phyloP scores from a whole-genome alignment of 2,329 filamentous ascomycete genomes.

The Colletotrichum costaricense region DNA sequence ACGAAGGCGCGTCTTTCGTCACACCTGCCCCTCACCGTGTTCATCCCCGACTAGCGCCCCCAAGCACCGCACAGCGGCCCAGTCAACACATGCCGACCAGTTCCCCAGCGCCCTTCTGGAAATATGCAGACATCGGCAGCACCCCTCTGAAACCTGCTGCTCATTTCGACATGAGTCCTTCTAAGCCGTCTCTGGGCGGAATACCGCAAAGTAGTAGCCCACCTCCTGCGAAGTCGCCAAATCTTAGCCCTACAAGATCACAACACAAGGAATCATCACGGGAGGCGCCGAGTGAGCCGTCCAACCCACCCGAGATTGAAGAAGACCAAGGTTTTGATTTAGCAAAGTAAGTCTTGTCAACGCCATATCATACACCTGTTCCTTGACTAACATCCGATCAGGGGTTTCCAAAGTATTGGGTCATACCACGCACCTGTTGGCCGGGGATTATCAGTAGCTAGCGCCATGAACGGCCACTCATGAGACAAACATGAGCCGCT shows the following conservation, averaged over 20 bases:
- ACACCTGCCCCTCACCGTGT: conserved; percentile 80
- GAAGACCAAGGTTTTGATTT: conserved; percentile 69
- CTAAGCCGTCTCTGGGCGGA: conserved; percentile 54
- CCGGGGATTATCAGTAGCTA: conserved; percentile 57
- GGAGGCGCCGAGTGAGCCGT: conserved; percentile 36
- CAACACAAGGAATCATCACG: conserved; percentile 37
- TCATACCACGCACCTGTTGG: conserved; percentile 69
- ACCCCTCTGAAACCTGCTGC: conserved; percentile 70
- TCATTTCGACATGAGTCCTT: conserved; percentile 69
- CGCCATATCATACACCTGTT: neutral
- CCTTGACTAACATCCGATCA: conserved; percentile 46
- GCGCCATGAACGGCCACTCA: conserved; percentile 48
- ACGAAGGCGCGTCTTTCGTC: conserved; percentile 71
- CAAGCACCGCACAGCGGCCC: conserved; percentile 82
- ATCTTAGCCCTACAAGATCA: conserved; percentile 59
- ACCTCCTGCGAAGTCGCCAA: conserved; percentile 63
- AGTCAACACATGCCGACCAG: conserved; percentile 89
- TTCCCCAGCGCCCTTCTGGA: conserved; percentile 90
- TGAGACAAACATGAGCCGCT: neutral
- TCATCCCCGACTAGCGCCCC: conserved; percentile 80
- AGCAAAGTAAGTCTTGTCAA: conserved; percentile 60
- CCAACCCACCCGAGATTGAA: conserved; percentile 46
- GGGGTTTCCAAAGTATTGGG: conserved; percentile 74
- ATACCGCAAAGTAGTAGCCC: conserved; percentile 70
- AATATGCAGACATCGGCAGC: conserved; percentile 81